Evolutionary conservation across 164 flowering plant genomes (phyloP), one percentile per base, ranked within the genome.

Genomic region (Sextonia rubra): DNA sequence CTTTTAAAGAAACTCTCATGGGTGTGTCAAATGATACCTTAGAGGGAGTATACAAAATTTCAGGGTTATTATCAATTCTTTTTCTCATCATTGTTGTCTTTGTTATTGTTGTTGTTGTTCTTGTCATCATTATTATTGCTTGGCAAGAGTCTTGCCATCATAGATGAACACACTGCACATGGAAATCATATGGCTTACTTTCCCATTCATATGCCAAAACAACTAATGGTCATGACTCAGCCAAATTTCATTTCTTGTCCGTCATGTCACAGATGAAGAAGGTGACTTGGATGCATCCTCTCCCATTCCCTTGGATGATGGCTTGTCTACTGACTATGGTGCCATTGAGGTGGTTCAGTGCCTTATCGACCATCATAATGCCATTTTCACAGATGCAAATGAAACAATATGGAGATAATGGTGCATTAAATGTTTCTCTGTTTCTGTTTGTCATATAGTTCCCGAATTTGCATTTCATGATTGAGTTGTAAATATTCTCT

Each of bases 261-360:
- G 29, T 52, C 58, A 69, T 55, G 60, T 26, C 32, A 25, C 88
- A 92, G 97, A 89, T 56, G 94, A 86, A 26, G 83, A 80, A 32
- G 91, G 89, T 69, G 82, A 17, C 61, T 49, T 69, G 2, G 90
- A 83, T 79, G 89, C 86, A 48, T 88, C 96, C 66, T 86, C 98
- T 25, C 73, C 80, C 15, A 90, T 93, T 76, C 88, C 98, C 14
- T 80, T 94, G 86, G 96, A 94, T 74, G 98, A 91, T 67, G 94
- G 89, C 24, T 44, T 72, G 64, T 88, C 89, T 2, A 74, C 92
- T 17, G 98, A 92, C 77, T 89, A 80, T 64, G 84, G 83, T 79
- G 93, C 94, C 18, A 85, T 94, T 18, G 98, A 94, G 82, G 97
- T 84, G 64, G 76, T 94, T 23, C 94, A 88, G 79, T 88, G 96